These are phyloP conservation scores for Colletotrichum sublineola DNA, from an alignment of 2,329 filamentous ascomycete species.

Conservation along the genomic window DNA sequence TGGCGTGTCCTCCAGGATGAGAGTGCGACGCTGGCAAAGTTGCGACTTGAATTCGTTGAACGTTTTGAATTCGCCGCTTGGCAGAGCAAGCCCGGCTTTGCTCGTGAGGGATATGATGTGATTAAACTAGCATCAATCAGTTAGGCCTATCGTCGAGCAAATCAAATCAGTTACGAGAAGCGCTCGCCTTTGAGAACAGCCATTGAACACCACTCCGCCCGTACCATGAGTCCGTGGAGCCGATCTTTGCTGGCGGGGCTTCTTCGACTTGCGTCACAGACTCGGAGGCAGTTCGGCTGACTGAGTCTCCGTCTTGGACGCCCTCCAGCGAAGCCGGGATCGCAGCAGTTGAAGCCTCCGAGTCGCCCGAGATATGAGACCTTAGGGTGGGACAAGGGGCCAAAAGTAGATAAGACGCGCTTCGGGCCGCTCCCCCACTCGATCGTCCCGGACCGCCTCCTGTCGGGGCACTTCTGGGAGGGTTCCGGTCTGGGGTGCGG, in stretches of 20 bases:
- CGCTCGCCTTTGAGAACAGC: not conserved
- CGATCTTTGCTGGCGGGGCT: not conserved
- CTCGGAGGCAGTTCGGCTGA: not conserved
- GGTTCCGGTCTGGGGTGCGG: not conserved
- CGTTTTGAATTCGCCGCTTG: not conserved
- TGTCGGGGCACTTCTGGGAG: not conserved
- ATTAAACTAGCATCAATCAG: not conserved
- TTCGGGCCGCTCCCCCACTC: not conserved
- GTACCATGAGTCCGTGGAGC: not conserved
- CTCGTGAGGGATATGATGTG: not conserved
- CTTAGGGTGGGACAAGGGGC: not conserved
- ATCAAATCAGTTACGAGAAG: too few relatives aligned
- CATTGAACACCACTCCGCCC: not conserved
- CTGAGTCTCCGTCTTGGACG: not conserved
- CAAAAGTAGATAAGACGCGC: not conserved
- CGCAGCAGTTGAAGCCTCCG: not conserved
- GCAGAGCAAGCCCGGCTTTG: not conserved
- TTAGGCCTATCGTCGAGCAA: too few relatives aligned
- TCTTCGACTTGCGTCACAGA: not conserved
- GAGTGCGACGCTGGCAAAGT: not conserved
- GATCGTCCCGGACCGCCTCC: not conserved
- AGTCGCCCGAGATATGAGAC: not conserved
- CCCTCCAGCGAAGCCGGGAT: not conserved
- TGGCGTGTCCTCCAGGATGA: not conserved
- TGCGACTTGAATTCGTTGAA: not conserved